Conservation (phyloP, 192 early-diverging fungal species). For the Entomortierella chlamydospora region DNA sequence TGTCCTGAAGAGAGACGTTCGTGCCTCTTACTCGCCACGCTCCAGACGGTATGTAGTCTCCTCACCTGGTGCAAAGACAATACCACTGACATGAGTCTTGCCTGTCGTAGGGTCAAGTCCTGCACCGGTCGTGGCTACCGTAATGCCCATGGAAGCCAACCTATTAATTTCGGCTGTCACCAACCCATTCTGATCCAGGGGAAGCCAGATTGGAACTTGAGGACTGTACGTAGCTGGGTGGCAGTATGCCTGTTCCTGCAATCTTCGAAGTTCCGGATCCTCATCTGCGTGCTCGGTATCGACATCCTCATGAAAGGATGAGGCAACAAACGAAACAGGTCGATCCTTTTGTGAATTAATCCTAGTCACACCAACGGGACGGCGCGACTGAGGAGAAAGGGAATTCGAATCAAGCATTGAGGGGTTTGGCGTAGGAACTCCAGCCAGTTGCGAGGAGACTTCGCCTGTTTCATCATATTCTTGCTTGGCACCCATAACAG, state of each 20-base stretch:
- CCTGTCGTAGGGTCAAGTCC: conserved; percentile 24
- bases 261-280: conserved; percentile 12
- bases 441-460: conserved; percentile 38
- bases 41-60: conserved; percentile 42
- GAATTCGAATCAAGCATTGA: conserved; percentile 24
- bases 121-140: conserved; percentile 33
- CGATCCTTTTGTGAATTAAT: background rate
- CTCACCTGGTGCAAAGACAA: conserved; percentile 48
- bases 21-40: conserved; percentile 18
- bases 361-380: background rate
- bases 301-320: background rate
- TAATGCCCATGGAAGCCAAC: conserved; percentile 12
- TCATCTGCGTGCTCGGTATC: background rate
- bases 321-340: background rate
- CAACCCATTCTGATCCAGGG: conserved; percentile 30
- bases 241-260: conserved; percentile 47
- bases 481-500: conserved; percentile 20
- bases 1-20: too few relatives aligned
- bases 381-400: background rate
- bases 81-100: conserved; percentile 31
- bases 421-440: conserved; percentile 36
- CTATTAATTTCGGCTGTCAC: conserved; percentile 17
- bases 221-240: conserved; percentile 32
- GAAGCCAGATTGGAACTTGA: conserved; percentile 45
- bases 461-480: conserved; percentile 30